Evolutionary conservation across 1,139 yeast genomes (phyloP).

Genomic region (Arxiozyma slooffiae): DNA sequence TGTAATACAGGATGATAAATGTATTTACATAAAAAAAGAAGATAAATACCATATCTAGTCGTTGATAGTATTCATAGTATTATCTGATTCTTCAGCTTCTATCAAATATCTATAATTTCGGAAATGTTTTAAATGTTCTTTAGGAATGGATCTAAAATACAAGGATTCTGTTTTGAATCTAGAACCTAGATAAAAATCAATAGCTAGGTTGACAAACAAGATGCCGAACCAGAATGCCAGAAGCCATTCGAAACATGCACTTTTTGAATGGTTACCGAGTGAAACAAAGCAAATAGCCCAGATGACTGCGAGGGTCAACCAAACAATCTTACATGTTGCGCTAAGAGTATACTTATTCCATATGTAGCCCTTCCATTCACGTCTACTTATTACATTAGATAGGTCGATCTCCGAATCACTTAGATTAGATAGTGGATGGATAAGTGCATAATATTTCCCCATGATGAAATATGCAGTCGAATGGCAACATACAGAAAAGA

Average conservation of each 20-base stretch:
- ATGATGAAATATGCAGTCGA: conserved; percentile 52
- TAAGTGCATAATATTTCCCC: conserved; percentile 42
- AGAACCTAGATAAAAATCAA: too few species aligned
- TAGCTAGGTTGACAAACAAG: too few species aligned
- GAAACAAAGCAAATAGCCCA: conserved; percentile 65
- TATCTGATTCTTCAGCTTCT: not conserved
- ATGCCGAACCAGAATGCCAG: conserved; percentile 79
- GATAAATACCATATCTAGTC: not conserved
- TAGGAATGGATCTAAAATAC: conserved; percentile 26
- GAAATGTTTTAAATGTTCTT: not conserved
- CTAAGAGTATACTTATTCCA: conserved; percentile 43
- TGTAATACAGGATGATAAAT: too few species aligned
- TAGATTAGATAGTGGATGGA: conserved; percentile 24
- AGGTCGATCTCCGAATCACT: conserved; percentile 3
- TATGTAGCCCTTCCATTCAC: conserved; percentile 23
- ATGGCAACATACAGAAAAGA: conserved; percentile 53
- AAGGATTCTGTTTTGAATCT: conserved; percentile 19
- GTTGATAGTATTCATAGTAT: not conserved
- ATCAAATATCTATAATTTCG: not conserved
- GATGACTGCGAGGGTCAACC: conserved; percentile 61
- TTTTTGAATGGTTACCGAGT: conserved; percentile 35
- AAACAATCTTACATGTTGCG: conserved; percentile 45
- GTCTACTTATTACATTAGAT: not conserved
- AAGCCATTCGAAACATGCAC: conserved; percentile 70
- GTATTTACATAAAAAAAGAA: not conserved